A percentile compares a stretch with the other conserved stretches of the same genome.
Evolutionary conservation across 2,329 filamentous ascomycete species (phyloP).

Genomic region (Diaporthe helianthi): DNA sequence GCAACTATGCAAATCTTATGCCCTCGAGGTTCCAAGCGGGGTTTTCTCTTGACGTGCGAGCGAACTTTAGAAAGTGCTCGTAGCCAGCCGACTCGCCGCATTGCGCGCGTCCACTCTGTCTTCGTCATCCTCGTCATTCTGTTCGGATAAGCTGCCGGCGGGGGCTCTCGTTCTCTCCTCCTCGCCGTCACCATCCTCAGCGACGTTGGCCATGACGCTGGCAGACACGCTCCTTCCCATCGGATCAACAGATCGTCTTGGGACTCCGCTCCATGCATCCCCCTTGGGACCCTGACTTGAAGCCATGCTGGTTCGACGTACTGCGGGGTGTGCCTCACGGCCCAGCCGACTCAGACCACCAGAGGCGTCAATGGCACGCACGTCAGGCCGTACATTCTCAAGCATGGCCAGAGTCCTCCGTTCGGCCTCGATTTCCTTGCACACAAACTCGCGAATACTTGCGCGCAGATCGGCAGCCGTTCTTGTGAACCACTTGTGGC

Average conservation of each 20-base stretch:
- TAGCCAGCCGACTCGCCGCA: slow-evolving; percentile 89
- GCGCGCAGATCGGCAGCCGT: slow-evolving; percentile 84
- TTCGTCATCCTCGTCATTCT: slow-evolving; percentile 85
- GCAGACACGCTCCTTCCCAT: slow-evolving; percentile 78
- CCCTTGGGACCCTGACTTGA: slow-evolving; percentile 95
- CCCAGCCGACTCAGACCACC: slow-evolving; percentile 90
- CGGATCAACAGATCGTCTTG: slow-evolving; percentile 76
- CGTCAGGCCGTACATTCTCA: slow-evolving; percentile 92
- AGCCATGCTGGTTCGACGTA: slow-evolving; percentile 77
- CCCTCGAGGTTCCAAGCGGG: background rate
- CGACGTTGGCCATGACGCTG: slow-evolving; percentile 69
- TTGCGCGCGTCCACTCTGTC: slow-evolving; percentile 95
- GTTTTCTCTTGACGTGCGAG: slow-evolving; percentile 16
- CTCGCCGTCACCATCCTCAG: slow-evolving; percentile 65
- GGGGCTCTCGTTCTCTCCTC: slow-evolving; percentile 44
- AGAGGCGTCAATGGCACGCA: slow-evolving; percentile 88
- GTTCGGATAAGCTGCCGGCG: slow-evolving; percentile 58
- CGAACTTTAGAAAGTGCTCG: slow-evolving; percentile 82
- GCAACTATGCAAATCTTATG: background rate
- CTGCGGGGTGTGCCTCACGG: slow-evolving; percentile 81
- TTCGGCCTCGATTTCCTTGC: slow-evolving; percentile 95
- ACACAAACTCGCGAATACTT: slow-evolving; percentile 88
- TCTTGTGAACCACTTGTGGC: slow-evolving; percentile 87
- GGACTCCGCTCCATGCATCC: slow-evolving; percentile 97
- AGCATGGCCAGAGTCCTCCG: slow-evolving; percentile 88